These are phyloP conservation scores for Calonectria montana DNA, from an alignment of 2,329 filamentous ascomycete genomes.

Conservation along the genomic window DNA sequence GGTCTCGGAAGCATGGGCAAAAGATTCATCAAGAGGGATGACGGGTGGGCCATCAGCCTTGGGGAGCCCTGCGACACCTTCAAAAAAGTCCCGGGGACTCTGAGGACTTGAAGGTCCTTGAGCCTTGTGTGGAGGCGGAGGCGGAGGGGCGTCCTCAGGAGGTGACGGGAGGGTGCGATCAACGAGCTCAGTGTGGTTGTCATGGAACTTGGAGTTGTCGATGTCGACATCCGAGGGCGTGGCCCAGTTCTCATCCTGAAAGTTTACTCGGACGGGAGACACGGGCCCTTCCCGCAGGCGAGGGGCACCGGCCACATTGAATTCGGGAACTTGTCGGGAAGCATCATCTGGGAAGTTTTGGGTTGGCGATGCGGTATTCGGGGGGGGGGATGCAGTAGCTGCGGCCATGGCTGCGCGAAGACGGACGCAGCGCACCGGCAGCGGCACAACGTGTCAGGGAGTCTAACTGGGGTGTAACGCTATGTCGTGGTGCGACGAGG, in stretches of 20 bases:
- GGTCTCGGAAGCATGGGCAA: background rate
- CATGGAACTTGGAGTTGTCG: conserved; percentile 51
- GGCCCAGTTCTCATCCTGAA: conserved; percentile 64
- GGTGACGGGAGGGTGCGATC: conserved; percentile 37
- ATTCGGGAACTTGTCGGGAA: conserved; percentile 43
- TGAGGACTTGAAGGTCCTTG: conserved; percentile 22
- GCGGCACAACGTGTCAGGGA: conserved; percentile 10
- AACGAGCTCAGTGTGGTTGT: conserved; percentile 40
- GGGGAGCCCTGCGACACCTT: conserved; percentile 9
- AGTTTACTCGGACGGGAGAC: conserved; percentile 67
- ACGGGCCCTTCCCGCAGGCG: conserved; percentile 63
- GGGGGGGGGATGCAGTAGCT: conserved; percentile 49
- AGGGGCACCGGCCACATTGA: conserved; percentile 50
- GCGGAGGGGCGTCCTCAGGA: conserved; percentile 50
- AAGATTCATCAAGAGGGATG: conserved; percentile 15
- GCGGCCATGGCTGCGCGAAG: conserved; percentile 47
- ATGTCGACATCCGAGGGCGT: conserved; percentile 65
- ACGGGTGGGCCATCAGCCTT: conserved; percentile 11
- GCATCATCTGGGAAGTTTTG: conserved; percentile 37
- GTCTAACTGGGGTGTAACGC: conserved; percentile 18
- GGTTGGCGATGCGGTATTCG: conserved; percentile 43
- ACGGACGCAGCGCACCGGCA: conserved; percentile 26
- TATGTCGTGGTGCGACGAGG: conserved; percentile 16
- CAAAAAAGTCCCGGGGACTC: conserved; percentile 26
- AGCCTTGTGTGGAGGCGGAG: conserved; percentile 44